Base-by-base conservation (phyloP, 2,329 filamentous ascomycete species). In the Ilyonectria destructans region DNA sequence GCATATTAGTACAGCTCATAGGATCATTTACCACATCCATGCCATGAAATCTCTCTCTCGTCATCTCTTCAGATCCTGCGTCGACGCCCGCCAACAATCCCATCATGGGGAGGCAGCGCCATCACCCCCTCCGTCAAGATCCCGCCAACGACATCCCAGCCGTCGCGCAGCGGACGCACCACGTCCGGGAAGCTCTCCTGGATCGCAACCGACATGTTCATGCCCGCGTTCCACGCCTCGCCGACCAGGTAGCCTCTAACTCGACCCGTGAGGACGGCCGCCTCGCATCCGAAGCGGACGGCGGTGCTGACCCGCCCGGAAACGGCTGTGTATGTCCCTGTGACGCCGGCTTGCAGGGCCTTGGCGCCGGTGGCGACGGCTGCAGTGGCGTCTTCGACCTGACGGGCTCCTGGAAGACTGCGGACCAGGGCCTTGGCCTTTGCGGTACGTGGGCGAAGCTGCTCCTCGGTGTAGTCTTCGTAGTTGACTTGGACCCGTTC, bases 101-200 rank as follows among this genome's bases (percentile, higher is more conserved):
- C 3, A 4, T 71, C 68, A 10, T 51, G 48, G 10, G 72, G 70
- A 10, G 71, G 63, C 19, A 72, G 29, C 8, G 57, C 43, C 51
- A 35, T 62, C 6, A 67, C 17, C 6, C 71, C 66, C 26, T 73
- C 70, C n/a, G 40, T n/a, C 7, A 73, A 15, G n/a, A 63, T 12
- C 23, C 51, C 63, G 1, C 59, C 59, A 12, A 64, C 13, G 1
- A 4, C 51, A n/a, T 65, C 21, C 10, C 51, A 7, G 6, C 69
- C 33, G 3, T 54, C 58, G 4, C 67, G 61, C 15, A 69, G 8
- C 5, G 40, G 31, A 4, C 40, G 33, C 15, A 56, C 33, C 35
- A 61, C 15, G 15, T n/a, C 46, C 0, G 52, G 29, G 69, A 57
- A 69, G 13, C 17, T 23, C 17, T 73, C 67, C 29, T 62, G 67